A percentile compares a stretch with the other conserved stretches of the same genome.
Evolutionary conservation across 805 yeast species (phyloP).

Genomic region (Lipomyces mesembrius): DNA sequence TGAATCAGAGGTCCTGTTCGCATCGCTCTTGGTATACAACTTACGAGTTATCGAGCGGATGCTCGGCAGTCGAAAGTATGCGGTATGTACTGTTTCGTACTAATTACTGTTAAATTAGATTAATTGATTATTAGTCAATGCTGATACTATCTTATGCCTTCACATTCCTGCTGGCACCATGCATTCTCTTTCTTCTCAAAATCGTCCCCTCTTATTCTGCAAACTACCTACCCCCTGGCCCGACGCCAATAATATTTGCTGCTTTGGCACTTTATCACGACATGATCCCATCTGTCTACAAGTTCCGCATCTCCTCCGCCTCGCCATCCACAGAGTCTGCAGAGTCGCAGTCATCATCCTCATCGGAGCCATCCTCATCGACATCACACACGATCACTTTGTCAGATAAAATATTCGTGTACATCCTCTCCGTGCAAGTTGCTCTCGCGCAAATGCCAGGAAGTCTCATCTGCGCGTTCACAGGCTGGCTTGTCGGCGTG

Average conservation of each 20-base stretch:
- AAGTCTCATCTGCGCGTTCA: slow-evolving; percentile 41
- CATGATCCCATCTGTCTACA: slow-evolving; percentile 50
- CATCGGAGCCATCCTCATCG: not conserved
- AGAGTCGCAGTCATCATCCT: not conserved
- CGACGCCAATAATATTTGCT: slow-evolving; percentile 47
- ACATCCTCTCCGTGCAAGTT: slow-evolving; percentile 46
- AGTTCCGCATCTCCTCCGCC: slow-evolving; percentile 43
- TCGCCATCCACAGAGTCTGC: slow-evolving; percentile 27
- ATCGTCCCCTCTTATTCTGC: slow-evolving; percentile 33
- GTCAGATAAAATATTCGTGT: slow-evolving; percentile 49
- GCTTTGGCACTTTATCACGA: slow-evolving; percentile 47
- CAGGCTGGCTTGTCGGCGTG: slow-evolving; percentile 50
- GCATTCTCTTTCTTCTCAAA: slow-evolving; percentile 29
- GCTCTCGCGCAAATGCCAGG: slow-evolving; percentile 44
- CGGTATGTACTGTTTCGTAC: slow-evolving; percentile 36
- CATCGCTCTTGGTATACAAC: slow-evolving; percentile 48
- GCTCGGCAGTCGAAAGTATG: slow-evolving; percentile 47
- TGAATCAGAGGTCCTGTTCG: slow-evolving; percentile 48
- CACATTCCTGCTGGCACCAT: slow-evolving; percentile 38
- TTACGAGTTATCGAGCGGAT: slow-evolving; percentile 49
- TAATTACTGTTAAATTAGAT: not conserved
- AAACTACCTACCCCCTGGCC: slow-evolving; percentile 46
- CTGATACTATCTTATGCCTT: slow-evolving; percentile 38
- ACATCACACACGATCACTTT: slow-evolving; percentile 32
- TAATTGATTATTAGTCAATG: slow-evolving; percentile 21